These are phyloP conservation scores for Ganoderma resinaceum DNA, from an alignment of 1,284 basidiomycete genomes.

Conservation along the genomic window DNA sequence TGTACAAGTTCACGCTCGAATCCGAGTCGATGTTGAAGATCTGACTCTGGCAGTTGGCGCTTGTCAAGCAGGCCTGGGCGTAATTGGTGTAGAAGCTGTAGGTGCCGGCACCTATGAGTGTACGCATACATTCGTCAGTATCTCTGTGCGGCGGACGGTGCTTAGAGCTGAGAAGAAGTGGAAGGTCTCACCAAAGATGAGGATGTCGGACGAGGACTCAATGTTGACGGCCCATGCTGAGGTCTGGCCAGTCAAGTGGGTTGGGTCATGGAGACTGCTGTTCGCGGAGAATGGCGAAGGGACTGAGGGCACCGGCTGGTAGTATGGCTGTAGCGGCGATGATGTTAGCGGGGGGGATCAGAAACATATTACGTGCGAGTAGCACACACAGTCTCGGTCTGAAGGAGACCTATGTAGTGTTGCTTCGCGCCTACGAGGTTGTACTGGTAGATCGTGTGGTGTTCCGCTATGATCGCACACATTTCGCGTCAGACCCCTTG, in stretches of 20 bases:
- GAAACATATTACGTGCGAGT: not conserved
- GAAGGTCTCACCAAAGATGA: constrained; percentile 58
- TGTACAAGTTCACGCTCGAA: not conserved
- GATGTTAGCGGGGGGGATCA: not conserved
- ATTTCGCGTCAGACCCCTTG: not conserved
- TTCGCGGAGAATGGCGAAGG: constrained; percentile 58
- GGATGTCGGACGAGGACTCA: constrained; percentile 60
- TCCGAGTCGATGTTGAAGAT: constrained; percentile 59
- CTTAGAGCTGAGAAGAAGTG: not conserved
- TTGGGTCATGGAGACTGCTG: constrained; percentile 62
- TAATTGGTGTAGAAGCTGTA: constrained; percentile 23
- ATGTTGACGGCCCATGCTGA: constrained; percentile 67
- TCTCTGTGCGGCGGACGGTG: not conserved
- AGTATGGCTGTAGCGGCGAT: constrained; percentile 47
- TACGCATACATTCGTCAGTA: not conserved
- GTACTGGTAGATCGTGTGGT: constrained; percentile 76
- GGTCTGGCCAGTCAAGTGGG: constrained; percentile 43
- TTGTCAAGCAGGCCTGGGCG: constrained; percentile 49
- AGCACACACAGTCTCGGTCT: constrained; percentile 66
- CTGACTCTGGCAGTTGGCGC: constrained; percentile 62
- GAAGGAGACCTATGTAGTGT: constrained; percentile 77
- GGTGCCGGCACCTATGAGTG: not conserved
- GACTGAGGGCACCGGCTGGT: constrained; percentile 64
- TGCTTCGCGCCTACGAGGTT: constrained; percentile 63
- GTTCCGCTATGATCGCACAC: constrained; percentile 48